A percentile compares a stretch with the other conserved stretches of the same genome.
Evolutionary conservation across 2,329 filamentous ascomycete genomes (phyloP).

Genomic region (Alternaria arborescens): DNA sequence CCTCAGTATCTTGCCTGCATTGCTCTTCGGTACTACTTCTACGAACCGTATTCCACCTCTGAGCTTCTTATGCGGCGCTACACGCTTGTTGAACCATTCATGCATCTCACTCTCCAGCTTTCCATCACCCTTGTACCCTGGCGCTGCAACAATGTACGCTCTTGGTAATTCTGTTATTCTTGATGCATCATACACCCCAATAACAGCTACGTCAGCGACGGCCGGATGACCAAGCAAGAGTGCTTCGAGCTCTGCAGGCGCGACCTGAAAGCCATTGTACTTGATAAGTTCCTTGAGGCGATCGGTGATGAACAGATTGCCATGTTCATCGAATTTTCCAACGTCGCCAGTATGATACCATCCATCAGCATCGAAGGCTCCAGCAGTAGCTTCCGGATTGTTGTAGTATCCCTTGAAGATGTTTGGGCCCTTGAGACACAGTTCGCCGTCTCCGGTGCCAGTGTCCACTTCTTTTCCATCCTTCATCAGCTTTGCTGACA

Average conservation of each 20-base stretch:
- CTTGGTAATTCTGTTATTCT: background rate
- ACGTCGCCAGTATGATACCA: slow-evolving; percentile 1
- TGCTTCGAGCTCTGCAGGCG: slow-evolving; percentile 66
- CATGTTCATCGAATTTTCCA: slow-evolving; percentile 40
- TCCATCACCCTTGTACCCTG: background rate
- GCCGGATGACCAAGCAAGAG: slow-evolving; percentile 62
- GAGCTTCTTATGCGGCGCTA: background rate
- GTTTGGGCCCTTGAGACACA: background rate
- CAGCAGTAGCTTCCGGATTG: background rate
- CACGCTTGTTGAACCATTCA: background rate
- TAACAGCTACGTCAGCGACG: slow-evolving; percentile 70
- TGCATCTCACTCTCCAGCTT: background rate
- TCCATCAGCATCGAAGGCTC: accelerated
- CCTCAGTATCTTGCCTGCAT: background rate
- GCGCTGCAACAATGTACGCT: background rate
- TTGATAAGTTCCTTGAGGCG: slow-evolving; percentile 63
- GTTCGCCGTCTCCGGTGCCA: background rate
- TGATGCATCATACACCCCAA: background rate
- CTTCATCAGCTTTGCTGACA: slow-evolving; percentile 40
- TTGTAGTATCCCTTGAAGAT: slow-evolving; percentile 1
- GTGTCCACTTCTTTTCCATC: background rate
- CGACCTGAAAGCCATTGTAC: slow-evolving; percentile 67
- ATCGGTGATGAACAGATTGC: slow-evolving; percentile 43
- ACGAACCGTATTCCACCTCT: background rate
- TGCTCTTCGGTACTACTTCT: background rate